A percentile compares a stretch with the other conserved stretches of the same genome.
Conservation (phyloP, 2,329 filamentous ascomycete genomes). For the Venturia carpophila region DNA sequence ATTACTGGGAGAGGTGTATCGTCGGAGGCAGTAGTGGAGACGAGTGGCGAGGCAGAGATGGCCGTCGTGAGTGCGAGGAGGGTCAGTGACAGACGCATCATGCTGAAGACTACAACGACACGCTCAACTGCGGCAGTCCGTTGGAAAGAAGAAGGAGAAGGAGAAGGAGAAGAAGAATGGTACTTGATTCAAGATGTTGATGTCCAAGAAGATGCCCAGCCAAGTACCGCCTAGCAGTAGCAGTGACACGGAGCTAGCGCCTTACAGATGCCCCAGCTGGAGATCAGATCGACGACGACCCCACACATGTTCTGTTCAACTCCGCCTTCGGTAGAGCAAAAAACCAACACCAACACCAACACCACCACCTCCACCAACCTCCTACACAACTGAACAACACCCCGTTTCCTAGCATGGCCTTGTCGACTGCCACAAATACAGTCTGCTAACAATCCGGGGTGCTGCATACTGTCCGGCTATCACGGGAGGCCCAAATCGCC, state of each 20-base stretch:
- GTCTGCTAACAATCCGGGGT: too few relatives aligned
- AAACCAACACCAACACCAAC: conserved; percentile 1
- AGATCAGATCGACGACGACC: neutral
- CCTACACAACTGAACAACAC: neutral
- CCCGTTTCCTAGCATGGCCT: too few relatives aligned
- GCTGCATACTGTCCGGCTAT: neutral
- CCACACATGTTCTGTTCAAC: neutral
- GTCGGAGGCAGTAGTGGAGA: conserved; percentile 20
- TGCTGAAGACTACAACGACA: neutral
- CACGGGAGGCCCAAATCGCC: neutral
- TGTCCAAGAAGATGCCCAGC: too few relatives aligned
- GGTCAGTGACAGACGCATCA: neutral
- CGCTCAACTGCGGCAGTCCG: neutral
- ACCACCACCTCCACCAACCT: neutral
- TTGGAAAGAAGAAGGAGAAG: too few relatives aligned
- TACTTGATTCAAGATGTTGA: too few relatives aligned
- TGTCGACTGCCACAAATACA: neutral
- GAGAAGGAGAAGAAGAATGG: too few relatives aligned
- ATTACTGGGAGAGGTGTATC: conserved; percentile 67
- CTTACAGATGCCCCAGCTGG: neutral
- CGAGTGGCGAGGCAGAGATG: conserved; percentile 9
- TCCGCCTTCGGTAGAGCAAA: neutral
- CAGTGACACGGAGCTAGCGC: too few relatives aligned
- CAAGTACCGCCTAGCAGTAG: too few relatives aligned
- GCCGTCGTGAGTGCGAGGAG: conserved; percentile 9